Conservation (phyloP, 805 yeast species). For the Lipomyces orientalis region DNA sequence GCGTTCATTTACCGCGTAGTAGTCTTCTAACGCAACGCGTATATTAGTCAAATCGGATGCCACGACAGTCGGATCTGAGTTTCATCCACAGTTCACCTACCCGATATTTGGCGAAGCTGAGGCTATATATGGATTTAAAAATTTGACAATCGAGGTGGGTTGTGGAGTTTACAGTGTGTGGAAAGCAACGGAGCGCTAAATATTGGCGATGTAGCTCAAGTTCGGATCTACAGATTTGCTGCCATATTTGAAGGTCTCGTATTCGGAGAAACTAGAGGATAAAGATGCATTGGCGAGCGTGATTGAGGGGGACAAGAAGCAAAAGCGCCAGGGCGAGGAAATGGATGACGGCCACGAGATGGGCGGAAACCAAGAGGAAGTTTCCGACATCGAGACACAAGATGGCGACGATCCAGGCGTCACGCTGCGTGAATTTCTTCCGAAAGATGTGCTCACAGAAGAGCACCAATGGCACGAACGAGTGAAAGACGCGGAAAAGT, state of each 20-base stretch:
- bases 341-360: slow-evolving; percentile 23
- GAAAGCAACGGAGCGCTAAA: background rate
- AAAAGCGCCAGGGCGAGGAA: slow-evolving; percentile 15
- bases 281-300: slow-evolving; percentile 19
- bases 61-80: slow-evolving; percentile 44
- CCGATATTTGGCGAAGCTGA: slow-evolving; percentile 94
- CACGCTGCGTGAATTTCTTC: slow-evolving; percentile 63
- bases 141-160: slow-evolving; percentile 61
- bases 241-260: slow-evolving; percentile 72
- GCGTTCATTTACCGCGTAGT: background rate
- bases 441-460: slow-evolving; percentile 63
- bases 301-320: slow-evolving; percentile 18
- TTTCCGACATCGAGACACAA: slow-evolving; percentile 4
- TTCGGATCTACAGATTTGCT: slow-evolving; percentile 76
- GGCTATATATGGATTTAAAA: slow-evolving; percentile 81
- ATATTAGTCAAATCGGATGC: slow-evolving; percentile 21
- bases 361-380: slow-evolving; percentile 24
- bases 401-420: slow-evolving; percentile 55
- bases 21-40: background rate
- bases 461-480: slow-evolving; percentile 63
- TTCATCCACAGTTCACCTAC: slow-evolving; percentile 83
- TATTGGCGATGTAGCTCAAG: slow-evolving; percentile 46
- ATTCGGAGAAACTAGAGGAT: slow-evolving; percentile 53
- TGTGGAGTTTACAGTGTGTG: background rate
- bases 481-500: slow-evolving; percentile 7